Conservation (phyloP, 495 filamentous ascomycete genomes). For the Penicillium waksmanii region DNA sequence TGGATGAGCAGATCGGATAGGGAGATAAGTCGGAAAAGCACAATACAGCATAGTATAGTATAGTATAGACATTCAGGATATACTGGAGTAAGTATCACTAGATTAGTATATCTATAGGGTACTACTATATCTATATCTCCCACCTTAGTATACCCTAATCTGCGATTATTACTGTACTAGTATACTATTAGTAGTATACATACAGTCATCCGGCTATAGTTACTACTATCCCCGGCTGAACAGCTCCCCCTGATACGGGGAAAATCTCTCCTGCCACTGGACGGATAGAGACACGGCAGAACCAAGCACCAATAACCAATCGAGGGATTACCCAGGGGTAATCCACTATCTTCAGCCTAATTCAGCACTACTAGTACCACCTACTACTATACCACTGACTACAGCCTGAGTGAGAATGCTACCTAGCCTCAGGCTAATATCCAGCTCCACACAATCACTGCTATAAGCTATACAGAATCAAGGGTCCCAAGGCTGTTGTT, state of each 20-base stretch:
- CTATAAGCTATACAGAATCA: not conserved
- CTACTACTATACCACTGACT: too few species aligned
- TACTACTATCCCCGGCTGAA: not conserved
- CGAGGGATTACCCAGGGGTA: not conserved
- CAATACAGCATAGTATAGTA: not conserved
- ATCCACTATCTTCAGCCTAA: constrained; percentile 1
- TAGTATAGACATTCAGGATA: not conserved
- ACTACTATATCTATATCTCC: too few species aligned
- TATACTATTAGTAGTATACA: too few species aligned
- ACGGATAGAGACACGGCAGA: constrained; percentile 11
- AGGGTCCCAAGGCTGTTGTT: not conserved
- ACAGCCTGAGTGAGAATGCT: too few species aligned
- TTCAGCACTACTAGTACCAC: too few species aligned
- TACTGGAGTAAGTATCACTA: too few species aligned
- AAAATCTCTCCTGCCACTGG: constrained; percentile 18
- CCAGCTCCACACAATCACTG: not conserved
- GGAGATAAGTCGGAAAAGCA: not conserved
- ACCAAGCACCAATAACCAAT: constrained; percentile 14
- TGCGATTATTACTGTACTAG: too few species aligned
- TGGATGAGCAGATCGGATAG: constrained; percentile 2
- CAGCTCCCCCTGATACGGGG: constrained; percentile 28
- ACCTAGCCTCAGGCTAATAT: too few species aligned
- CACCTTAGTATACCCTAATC: too few species aligned
- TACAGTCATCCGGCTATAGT: too few species aligned
- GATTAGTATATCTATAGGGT: too few species aligned